Evolutionary conservation across 2,329 filamentous ascomycete genomes (phyloP).

Genomic region (Biscogniauxia mediterranea): DNA sequence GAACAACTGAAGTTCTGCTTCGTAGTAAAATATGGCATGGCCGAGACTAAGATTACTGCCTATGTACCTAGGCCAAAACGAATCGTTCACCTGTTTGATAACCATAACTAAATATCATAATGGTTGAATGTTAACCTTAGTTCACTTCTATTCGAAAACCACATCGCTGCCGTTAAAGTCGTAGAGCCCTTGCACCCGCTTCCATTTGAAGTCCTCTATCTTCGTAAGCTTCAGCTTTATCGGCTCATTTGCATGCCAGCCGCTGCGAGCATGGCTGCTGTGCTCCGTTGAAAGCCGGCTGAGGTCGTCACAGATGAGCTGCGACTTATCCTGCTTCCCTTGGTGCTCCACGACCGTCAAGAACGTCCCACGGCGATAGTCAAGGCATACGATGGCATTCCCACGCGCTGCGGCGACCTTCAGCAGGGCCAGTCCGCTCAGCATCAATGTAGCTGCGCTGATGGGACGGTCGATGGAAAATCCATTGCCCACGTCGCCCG

Average conservation of each 20-base stretch:
- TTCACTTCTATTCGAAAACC: neutral
- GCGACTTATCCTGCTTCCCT: neutral
- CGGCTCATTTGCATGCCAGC: neutral
- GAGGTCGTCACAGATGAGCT: neutral
- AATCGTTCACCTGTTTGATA: no score
- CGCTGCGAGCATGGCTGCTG: neutral
- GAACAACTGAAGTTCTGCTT: no score
- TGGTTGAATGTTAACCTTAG: neutral
- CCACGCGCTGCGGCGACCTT: neutral
- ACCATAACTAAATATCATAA: neutral
- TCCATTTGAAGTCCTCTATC: neutral
- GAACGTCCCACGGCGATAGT: neutral
- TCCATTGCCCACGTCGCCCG: neutral
- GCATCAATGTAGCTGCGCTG: neutral
- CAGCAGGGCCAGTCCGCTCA: slow-evolving; percentile 1
- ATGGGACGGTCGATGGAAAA: slow-evolving; percentile 2
- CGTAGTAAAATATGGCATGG: no score
- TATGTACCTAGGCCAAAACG: no score
- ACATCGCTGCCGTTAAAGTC: neutral
- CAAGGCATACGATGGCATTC: neutral
- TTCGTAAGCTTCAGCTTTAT: neutral
- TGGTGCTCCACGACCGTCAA: neutral
- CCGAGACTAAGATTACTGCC: no score
- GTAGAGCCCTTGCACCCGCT: neutral
- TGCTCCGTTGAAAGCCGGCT: neutral